phyloP scores from a whole-genome alignment of 495 filamentous ascomycete species.

The Penicillium fimorum region DNA sequence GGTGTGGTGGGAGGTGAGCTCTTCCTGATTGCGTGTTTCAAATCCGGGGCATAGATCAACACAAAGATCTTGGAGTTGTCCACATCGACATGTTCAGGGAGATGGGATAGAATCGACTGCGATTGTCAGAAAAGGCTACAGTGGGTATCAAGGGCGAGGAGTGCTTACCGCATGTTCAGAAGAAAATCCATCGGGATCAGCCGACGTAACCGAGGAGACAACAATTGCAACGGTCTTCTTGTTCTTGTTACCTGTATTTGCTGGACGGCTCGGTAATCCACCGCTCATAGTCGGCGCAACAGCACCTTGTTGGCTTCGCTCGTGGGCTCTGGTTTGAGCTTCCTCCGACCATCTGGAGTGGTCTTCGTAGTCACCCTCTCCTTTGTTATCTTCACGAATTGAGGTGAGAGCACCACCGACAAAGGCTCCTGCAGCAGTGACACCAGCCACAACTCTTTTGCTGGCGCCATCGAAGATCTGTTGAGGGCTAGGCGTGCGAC shows the following conservation, averaged over 20 bases:
- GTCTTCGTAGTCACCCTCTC: slow-evolving; percentile 73
- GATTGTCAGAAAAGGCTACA: slow-evolving; percentile 22
- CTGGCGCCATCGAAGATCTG: slow-evolving; percentile 79
- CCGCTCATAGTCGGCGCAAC: slow-evolving; percentile 32
- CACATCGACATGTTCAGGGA: slow-evolving; percentile 69
- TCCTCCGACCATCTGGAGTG: slow-evolving; percentile 85
- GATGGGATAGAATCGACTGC: slow-evolving; percentile 86
- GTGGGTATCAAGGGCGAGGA: neutral
- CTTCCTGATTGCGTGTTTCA: slow-evolving; percentile 60
- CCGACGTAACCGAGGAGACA: slow-evolving; percentile 64
- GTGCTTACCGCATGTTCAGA: slow-evolving; percentile 75
- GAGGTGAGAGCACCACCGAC: slow-evolving; percentile 76
- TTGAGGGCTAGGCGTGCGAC: slow-evolving; percentile 85
- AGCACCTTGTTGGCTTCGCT: slow-evolving; percentile 28
- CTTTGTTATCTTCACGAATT: slow-evolving; percentile 79
- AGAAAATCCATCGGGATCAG: slow-evolving; percentile 60
- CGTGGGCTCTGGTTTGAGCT: slow-evolving; percentile 52
- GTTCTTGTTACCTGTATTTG: slow-evolving; percentile 35
- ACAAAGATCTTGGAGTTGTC: slow-evolving; percentile 72
- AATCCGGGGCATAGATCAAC: slow-evolving; percentile 79
- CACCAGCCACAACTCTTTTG: slow-evolving; percentile 70
- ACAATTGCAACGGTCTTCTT: slow-evolving; percentile 85
- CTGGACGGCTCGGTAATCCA: slow-evolving; percentile 25
- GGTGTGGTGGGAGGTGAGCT: slow-evolving; percentile 46
- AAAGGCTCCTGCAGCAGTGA: slow-evolving; percentile 79